phyloP scores from a whole-genome alignment of 495 filamentous ascomycete species.

The Neurospora hispaniola region DNA sequence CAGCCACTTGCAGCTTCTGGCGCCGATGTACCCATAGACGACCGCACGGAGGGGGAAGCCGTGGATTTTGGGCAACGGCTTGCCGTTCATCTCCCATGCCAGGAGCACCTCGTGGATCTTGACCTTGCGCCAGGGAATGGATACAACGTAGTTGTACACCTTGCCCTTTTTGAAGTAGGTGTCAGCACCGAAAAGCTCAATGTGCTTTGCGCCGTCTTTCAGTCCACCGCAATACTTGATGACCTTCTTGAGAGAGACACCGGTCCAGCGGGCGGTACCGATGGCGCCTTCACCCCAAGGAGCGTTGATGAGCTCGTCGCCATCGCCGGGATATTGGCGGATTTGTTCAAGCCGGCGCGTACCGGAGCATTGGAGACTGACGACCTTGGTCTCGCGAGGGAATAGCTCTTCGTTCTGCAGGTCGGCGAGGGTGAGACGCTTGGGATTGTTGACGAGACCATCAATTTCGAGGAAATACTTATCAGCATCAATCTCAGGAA shows the following conservation, averaged over 20 bases:
- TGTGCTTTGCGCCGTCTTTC: conserved; percentile 41
- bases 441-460: conserved; percentile 46
- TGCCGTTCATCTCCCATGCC: conserved; percentile 62
- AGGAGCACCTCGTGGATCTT: conserved; percentile 55
- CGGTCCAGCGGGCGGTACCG: conserved; percentile 50
- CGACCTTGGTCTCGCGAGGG: conserved; percentile 41
- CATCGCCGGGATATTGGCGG: conserved; percentile 48
- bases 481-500: conserved; percentile 48
- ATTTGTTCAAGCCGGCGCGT: conserved; percentile 61
- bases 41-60: conserved; percentile 53
- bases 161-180: conserved; percentile 57
- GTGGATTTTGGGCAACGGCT: conserved; percentile 54
- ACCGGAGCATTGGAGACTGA: conserved; percentile 59
- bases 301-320: conserved; percentile 58
- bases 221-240: conserved; percentile 58
- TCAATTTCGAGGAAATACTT: conserved; percentile 42
- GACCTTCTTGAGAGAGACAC: conserved; percentile 53
- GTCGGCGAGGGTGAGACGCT: conserved; percentile 42
- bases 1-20: conserved; percentile 48
- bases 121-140: conserved; percentile 54
- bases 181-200: conserved; percentile 56
- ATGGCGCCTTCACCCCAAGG: conserved; percentile 61
- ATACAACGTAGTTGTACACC: conserved; percentile 53
- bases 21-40: conserved; percentile 54
- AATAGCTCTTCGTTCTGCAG: conserved; percentile 46